Evolutionary conservation across 768 basidiomycete genomes (phyloP), one percentile per base, ranked within the genome.

Genomic region (Punctularia strigosozonata): DNA sequence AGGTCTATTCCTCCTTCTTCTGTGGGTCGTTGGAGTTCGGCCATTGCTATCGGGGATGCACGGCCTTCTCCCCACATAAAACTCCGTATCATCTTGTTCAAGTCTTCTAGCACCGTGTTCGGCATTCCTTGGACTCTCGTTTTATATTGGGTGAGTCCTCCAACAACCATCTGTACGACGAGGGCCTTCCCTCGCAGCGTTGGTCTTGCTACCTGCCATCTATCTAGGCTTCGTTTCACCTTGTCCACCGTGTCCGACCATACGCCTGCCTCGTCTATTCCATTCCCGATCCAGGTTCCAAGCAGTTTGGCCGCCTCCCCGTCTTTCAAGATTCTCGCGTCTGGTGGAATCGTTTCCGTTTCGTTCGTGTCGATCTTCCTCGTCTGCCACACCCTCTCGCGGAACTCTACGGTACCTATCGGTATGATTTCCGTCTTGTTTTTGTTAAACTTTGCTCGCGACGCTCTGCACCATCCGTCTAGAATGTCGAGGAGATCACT

Each of bases 41-140:
- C 34, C 1, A 41, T 2, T 0, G 12, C 31, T 4, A 49, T 31
- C 6, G 36, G 35, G 0, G 48, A 38, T 1, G 8, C 6, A 5
- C 24, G 1, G 1, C 24, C 25, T 0, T 42, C 31, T 1, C 38
- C 35, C 50, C 53, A 54, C 0, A 54, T 25, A 34, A 58, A 58
- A 2, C 33, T 36, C 0, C 40, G 38, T 1, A 49, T 46, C 2
- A 43, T 31, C 20, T 52, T 51, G 0, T 14, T 41, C 0, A 60
- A 43, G 13, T 34, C 7, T 7, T 34, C n/a, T 2, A 49, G 44
- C 0, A 54, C 31, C 0, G 37, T 20, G 1, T 32, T 17, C 3
- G 56, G 59, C 58, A 61, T 61, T 0, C 52, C 53, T 31, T 60
- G 59, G 0, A 57, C 58, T 14, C 42, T 45, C 0, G 53, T 51